phyloP scores from a whole-genome alignment of 2,329 filamentous ascomycete species.

The Eutypa lata region DNA sequence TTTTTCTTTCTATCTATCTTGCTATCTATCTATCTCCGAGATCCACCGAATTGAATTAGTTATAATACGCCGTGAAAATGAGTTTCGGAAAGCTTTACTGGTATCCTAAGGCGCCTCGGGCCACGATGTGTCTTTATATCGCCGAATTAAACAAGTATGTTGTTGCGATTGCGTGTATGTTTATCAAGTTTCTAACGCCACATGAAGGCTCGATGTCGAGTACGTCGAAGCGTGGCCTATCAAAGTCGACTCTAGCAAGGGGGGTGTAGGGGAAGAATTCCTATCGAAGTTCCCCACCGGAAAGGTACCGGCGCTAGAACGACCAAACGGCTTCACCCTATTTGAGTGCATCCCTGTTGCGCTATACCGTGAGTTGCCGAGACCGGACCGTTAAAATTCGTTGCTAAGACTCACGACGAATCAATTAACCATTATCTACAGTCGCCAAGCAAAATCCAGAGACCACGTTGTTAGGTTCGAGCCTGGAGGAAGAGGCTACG shows the following conservation, averaged over 20 bases:
- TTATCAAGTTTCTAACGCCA: background rate
- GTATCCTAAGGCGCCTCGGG: constrained; percentile 3
- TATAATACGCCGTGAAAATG: background rate
- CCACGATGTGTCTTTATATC: constrained; percentile 4
- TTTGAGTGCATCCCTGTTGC: constrained; percentile 4
- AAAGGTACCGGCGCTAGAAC: constrained; percentile 1
- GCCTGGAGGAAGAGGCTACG: constrained; percentile 1
- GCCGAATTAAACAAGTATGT: constrained; percentile 2
- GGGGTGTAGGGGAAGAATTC: constrained; percentile 1
- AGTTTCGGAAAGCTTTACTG: constrained; percentile 3
- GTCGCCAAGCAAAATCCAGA: constrained; percentile 1
- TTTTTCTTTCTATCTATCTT: too few species aligned
- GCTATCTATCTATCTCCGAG: too few species aligned
- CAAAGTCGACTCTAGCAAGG: constrained; percentile 1
- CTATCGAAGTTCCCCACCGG: constrained; percentile 1
- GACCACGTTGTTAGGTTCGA: background rate
- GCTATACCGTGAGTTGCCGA: background rate
- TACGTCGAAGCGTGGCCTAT: constrained; percentile 2
- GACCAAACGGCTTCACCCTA: constrained; percentile 2
- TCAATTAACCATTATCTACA: too few species aligned
- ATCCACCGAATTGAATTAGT: too few species aligned
- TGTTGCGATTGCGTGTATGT: background rate
- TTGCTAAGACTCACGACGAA: too few species aligned
- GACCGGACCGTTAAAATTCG: too few species aligned
- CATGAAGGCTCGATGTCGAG: constrained; percentile 3